phyloP scores from a whole-genome alignment of 129 eudicot species.

The Chrysanthemum makinoi region DNA sequence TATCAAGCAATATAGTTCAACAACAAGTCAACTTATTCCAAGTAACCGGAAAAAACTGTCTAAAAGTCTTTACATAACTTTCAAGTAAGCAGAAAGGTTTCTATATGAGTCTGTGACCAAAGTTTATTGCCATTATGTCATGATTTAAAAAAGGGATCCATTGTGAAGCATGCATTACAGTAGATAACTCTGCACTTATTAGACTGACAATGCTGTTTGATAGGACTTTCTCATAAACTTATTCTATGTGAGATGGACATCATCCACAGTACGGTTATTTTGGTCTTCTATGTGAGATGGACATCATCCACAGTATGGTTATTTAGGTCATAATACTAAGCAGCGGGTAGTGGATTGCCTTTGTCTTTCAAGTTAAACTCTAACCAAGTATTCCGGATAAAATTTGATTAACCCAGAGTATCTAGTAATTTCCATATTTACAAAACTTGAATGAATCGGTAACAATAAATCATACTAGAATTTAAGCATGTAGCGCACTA shows the following conservation, averaged over 20 bases:
- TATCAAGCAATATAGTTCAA: conserved; percentile 6
- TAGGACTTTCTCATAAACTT: background rate
- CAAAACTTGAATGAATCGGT: background rate
- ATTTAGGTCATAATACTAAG: background rate
- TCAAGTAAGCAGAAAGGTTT: background rate
- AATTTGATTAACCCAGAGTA: background rate
- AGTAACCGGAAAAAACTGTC: background rate
- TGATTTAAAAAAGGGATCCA: background rate
- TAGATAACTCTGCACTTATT: background rate
- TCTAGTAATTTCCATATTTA: background rate
- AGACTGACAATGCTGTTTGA: background rate
- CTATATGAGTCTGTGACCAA: background rate
- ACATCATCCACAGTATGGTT: background rate
- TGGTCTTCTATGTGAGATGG: background rate
- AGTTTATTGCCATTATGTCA: background rate
- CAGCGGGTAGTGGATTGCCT: background rate
- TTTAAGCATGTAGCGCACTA: no score
- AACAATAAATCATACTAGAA: no score
- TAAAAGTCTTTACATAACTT: background rate
- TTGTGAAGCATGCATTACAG: conserved; percentile 12
- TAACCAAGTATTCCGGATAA: background rate
- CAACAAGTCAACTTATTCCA: background rate
- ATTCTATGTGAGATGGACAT: background rate
- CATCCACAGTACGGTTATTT: background rate
- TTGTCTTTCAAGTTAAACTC: background rate